phyloP scores from a whole-genome alignment of 805 yeast species.

The Saturnispora besseyi region DNA sequence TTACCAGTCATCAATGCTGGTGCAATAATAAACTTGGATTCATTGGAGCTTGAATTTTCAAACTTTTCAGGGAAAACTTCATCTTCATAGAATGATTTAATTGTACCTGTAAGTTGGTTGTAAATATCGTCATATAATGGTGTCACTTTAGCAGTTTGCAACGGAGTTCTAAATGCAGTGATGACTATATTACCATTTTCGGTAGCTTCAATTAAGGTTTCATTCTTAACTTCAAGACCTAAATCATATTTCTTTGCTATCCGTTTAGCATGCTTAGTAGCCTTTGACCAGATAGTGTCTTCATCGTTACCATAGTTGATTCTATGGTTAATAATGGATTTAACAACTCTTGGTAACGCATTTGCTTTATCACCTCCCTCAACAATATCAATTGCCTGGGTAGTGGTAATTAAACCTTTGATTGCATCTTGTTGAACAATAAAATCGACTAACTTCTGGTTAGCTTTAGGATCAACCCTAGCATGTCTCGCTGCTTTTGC shows the following conservation, averaged over 20 bases:
- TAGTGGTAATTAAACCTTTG: slow-evolving; percentile 43
- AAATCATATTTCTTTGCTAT: slow-evolving; percentile 31
- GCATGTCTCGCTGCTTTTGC: slow-evolving; percentile 11
- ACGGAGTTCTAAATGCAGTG: slow-evolving; percentile 12
- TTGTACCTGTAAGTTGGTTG: slow-evolving; percentile 52
- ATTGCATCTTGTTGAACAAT: slow-evolving; percentile 15
- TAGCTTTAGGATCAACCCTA: slow-evolving; percentile 27
- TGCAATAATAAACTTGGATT: slow-evolving; percentile 30
- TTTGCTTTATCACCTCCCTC: slow-evolving; percentile 69
- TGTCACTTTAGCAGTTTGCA: slow-evolving; percentile 38
- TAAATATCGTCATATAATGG: slow-evolving; percentile 39
- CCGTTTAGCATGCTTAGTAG: slow-evolving; percentile 23
- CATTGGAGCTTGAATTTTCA: background rate
- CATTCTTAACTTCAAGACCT: slow-evolving; percentile 29
- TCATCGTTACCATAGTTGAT: slow-evolving; percentile 40
- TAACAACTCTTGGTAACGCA: slow-evolving; percentile 62
- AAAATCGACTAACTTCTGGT: slow-evolving; percentile 27
- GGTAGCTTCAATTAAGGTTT: slow-evolving; percentile 18
- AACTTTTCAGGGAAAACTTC: slow-evolving; percentile 24
- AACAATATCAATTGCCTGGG: slow-evolving; percentile 61
- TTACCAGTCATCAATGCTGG: slow-evolving; percentile 60
- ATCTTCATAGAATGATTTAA: slow-evolving; percentile 55
- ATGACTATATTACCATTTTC: slow-evolving; percentile 22
- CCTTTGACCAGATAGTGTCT: slow-evolving; percentile 25
- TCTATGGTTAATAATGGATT: slow-evolving; percentile 53